phyloP scores from a whole-genome alignment of 2,329 filamentous ascomycete genomes.

The Pseudogymnoascus sp. region DNA sequence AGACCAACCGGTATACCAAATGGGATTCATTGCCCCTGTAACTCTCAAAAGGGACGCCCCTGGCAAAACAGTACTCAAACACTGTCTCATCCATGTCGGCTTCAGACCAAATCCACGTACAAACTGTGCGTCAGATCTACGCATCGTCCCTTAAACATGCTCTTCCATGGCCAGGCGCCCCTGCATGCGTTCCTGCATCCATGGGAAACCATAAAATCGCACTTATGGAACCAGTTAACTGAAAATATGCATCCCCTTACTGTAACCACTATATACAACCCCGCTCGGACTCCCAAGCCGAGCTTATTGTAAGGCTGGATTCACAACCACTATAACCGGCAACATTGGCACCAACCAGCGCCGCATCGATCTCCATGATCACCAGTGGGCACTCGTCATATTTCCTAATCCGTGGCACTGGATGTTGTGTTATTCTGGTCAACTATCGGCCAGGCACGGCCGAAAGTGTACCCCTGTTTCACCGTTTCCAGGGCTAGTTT shows the following conservation, averaged over 20 bases:
- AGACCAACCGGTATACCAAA: neutral
- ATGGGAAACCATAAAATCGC: neutral
- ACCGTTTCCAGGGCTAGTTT: neutral
- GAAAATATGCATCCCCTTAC: neutral
- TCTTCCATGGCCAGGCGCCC: neutral
- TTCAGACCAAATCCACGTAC: neutral
- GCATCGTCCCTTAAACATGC: neutral
- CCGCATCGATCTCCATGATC: neutral
- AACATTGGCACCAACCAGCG: neutral
- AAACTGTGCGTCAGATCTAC: neutral
- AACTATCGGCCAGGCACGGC: neutral
- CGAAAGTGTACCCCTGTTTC: neutral
- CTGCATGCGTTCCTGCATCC: neutral
- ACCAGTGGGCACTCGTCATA: neutral
- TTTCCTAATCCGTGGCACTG: neutral
- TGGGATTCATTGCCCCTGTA: neutral
- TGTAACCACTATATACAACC: neutral
- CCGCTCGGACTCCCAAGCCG: neutral
- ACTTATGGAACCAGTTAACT: neutral
- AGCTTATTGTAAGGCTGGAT: neutral
- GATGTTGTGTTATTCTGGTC: neutral
- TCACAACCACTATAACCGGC: neutral
- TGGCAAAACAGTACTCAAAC: neutral
- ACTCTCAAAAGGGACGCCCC: neutral
- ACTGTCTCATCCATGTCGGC: neutral